Evolutionary conservation across 202 grass and related monocot genomes (phyloP).

Genomic region (Panicum virgatum): DNA sequence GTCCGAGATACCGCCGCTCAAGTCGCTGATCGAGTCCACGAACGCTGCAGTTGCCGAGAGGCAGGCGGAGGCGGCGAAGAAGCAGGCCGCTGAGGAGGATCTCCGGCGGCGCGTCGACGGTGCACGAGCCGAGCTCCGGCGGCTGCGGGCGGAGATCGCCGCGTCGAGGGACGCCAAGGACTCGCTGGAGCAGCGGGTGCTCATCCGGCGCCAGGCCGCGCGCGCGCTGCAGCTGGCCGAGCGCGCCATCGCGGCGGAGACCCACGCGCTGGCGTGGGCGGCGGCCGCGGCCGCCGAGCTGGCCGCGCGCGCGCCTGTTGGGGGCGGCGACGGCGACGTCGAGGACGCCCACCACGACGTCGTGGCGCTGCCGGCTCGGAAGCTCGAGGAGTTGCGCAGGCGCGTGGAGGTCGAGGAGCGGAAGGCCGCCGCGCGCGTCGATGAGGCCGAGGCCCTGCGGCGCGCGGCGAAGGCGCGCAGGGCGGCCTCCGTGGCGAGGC

Average conservation of each 20-base stretch:
- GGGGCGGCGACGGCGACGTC: neutral
- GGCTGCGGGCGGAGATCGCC: conserved; percentile 25
- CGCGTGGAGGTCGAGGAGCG: conserved; percentile 42
- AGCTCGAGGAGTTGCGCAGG: conserved; percentile 27
- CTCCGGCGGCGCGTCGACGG: conserved; percentile 10
- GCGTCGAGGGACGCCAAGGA: conserved; percentile 23
- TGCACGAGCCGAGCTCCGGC: conserved; percentile 18
- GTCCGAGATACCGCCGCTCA: conserved; percentile 33
- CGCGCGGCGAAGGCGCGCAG: conserved; percentile 37
- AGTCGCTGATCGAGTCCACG: conserved; percentile 42
- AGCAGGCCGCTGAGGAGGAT: conserved; percentile 24
- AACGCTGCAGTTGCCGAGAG: neutral
- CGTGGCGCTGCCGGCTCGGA: conserved; percentile 39
- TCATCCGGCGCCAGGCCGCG: conserved; percentile 36
- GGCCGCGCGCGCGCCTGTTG: neutral
- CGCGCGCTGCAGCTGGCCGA: conserved; percentile 38
- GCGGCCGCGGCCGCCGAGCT: conserved; percentile 12
- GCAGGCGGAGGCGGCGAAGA: conserved; percentile 34
- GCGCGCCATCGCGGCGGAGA: conserved; percentile 40
- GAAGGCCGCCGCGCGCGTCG: conserved; percentile 22
- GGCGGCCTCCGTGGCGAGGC: conserved; percentile 33
- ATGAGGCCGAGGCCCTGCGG: conserved; percentile 30
- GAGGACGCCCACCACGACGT: conserved; percentile 15
- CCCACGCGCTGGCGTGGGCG: conserved; percentile 41
- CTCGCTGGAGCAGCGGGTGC: conserved; percentile 33